These are phyloP conservation scores for Scutellaria minor DNA, from an alignment of 257 asterid species.

Conservation along the genomic window DNA sequence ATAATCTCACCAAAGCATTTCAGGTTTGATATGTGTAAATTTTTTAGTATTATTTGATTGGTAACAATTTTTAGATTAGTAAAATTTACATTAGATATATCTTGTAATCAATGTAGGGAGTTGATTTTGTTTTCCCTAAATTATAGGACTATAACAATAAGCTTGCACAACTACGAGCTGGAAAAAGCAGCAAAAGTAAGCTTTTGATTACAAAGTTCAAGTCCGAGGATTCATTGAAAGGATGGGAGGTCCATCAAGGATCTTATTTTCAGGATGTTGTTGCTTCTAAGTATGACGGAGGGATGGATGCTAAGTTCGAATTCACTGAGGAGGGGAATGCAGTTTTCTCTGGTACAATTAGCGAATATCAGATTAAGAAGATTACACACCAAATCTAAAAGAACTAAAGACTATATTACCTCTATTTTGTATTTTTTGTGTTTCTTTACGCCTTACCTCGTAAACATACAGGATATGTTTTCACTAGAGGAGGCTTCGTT, in stretches of 20 bases:
- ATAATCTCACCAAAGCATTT: conserved; percentile 85
- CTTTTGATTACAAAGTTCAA: conserved; percentile 86
- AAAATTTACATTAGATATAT: background rate
- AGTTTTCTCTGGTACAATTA: conserved; percentile 72
- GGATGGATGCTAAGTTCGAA: conserved; percentile 92
- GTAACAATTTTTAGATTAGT: background rate
- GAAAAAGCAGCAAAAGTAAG: conserved; percentile 99
- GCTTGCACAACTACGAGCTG: conserved; percentile 93
- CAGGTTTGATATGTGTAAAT: conserved; percentile 57
- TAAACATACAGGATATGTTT: conserved; percentile 69
- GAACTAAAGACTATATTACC: conserved; percentile 4
- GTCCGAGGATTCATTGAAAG: conserved; percentile 72
- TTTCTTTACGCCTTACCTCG: conserved; percentile 14
- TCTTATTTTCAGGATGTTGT: conserved; percentile 85
- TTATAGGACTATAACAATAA: conserved; percentile 85
- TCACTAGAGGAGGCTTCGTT: conserved; percentile 90
- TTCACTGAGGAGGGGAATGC: conserved; percentile 71
- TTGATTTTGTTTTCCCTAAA: conserved; percentile 20
- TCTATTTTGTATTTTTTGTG: background rate
- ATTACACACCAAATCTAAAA: background rate
- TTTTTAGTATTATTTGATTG: background rate
- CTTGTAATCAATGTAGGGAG: background rate
- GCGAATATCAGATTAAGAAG: background rate
- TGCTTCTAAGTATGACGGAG: conserved; percentile 88
- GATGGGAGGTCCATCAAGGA: conserved; percentile 95